phyloP scores from a whole-genome alignment of 495 filamentous ascomycete species.

The Neurospora sp. region DNA sequence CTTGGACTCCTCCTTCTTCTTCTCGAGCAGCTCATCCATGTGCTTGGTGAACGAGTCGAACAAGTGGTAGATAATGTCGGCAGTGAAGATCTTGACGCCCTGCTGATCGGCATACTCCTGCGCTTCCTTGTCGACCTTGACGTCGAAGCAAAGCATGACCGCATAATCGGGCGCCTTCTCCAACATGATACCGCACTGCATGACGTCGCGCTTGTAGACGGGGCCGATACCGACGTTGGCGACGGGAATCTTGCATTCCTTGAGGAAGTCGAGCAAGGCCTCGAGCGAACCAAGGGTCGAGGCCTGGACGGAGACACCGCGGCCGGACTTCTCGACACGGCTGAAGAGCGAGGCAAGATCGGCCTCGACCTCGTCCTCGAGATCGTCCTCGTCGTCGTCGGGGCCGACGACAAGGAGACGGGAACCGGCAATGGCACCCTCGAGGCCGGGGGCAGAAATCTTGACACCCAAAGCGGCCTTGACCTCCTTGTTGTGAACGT shows the following conservation, averaged over 20 bases:
- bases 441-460: conserved; percentile 92
- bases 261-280: conserved; percentile 92
- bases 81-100: conserved; percentile 96
- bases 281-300: conserved; percentile 96
- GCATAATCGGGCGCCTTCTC: conserved; percentile 94
- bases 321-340: conserved; percentile 79
- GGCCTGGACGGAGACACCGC: conserved; percentile 93
- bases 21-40: conserved; percentile 73
- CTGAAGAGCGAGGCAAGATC: conserved; percentile 87
- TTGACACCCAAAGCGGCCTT: conserved; percentile 98
- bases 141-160: conserved; percentile 99
- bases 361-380: conserved; percentile 92
- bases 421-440: conserved; percentile 94
- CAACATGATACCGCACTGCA: conserved; percentile 92
- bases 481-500: conserved; percentile 98
- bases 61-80: conserved; percentile 98
- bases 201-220: conserved; percentile 96
- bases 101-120: conserved; percentile 83
- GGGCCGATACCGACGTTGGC: conserved; percentile 96
- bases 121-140: conserved; percentile 97
- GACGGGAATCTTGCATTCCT: conserved; percentile 89
- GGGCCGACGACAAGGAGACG: conserved; percentile 86
- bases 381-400: conserved; percentile 91
- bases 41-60: conserved; percentile 96
- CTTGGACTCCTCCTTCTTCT: conserved; percentile 94